A percentile compares a stretch with the other conserved stretches of the same genome.
phyloP scores from a whole-genome alignment of 2,329 filamentous ascomycete genomes.

The Aspergillaceae sp. region DNA sequence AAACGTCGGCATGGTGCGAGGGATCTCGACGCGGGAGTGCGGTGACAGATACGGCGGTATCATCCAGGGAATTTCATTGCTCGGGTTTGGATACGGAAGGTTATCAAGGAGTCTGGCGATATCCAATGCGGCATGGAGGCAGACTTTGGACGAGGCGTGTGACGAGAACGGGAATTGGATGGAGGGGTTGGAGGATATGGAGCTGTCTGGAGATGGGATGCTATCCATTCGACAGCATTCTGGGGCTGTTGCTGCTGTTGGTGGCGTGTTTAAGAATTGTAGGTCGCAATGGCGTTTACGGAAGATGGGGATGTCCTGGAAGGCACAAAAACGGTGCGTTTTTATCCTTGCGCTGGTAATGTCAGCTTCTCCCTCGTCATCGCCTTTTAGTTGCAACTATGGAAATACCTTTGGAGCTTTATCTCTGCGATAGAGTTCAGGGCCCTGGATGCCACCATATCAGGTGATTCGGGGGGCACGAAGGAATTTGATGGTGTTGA shows the following conservation, averaged over 20 bases:
- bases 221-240: neutral
- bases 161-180: conserved; percentile 14
- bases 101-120: conserved; percentile 18
- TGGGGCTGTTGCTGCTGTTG: neutral
- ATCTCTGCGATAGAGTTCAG: conserved; percentile 19
- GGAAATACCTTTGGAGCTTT: conserved; percentile 15
- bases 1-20: conserved; percentile 21
- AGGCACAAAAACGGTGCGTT: conserved; percentile 17
- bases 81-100: conserved; percentile 15
- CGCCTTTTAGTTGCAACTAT: neutral
- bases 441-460: conserved; percentile 13
- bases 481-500: conserved; percentile 3
- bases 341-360: conserved; percentile 12
- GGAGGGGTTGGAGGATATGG: neutral
- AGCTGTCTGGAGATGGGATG: conserved; percentile 12
- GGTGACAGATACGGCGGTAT: conserved; percentile 3
- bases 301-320: conserved; percentile 17
- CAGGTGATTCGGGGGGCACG: conserved; percentile 5
- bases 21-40: conserved; percentile 5
- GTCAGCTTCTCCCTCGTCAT: neutral
- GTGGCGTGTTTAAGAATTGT: neutral
- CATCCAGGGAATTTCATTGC: conserved; percentile 3
- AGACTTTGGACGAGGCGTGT: conserved; percentile 18
- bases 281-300: conserved; percentile 17
- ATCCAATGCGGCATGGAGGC: conserved; percentile 19